phyloP scores from a whole-genome alignment of 2,329 filamentous ascomycete genomes.

The Colletotrichum coccodes region DNA sequence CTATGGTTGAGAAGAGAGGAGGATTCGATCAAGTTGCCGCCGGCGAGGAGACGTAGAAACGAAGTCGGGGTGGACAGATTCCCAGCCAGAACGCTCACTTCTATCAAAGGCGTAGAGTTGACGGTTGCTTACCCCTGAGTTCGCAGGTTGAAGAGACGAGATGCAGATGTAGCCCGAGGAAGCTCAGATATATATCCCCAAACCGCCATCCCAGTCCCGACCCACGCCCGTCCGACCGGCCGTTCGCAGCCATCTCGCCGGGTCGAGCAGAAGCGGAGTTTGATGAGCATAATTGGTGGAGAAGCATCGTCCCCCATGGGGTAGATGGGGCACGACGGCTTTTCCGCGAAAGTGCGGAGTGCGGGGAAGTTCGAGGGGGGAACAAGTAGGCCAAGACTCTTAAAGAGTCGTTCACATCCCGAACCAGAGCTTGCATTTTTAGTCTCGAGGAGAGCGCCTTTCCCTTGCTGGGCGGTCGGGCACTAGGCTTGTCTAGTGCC shows the following conservation, averaged over 20 bases:
- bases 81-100: neutral
- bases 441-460: neutral
- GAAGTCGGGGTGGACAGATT: neutral
- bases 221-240: neutral
- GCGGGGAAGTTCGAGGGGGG: constrained; percentile 20
- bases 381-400: constrained; percentile 4
- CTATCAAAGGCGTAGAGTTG: neutral
- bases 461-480: neutral
- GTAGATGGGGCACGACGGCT: constrained; percentile 25
- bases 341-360: constrained; percentile 26
- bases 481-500: neutral
- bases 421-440: constrained; percentile 7
- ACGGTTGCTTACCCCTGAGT: neutral
- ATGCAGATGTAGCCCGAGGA: neutral
- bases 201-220: no score
- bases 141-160: neutral
- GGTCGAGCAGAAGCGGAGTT: constrained; percentile 11
- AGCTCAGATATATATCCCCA: neutral
- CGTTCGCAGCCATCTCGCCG: constrained; percentile 14
- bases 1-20: neutral
- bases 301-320: constrained; percentile 21
- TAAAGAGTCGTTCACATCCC: constrained; percentile 1
- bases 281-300: constrained; percentile 24
- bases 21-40: no score
- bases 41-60: neutral